These are phyloP conservation scores for Tetrahymena elliotti DNA, from an alignment of 73 alveolate genomes.

Conservation along the genomic window DNA sequence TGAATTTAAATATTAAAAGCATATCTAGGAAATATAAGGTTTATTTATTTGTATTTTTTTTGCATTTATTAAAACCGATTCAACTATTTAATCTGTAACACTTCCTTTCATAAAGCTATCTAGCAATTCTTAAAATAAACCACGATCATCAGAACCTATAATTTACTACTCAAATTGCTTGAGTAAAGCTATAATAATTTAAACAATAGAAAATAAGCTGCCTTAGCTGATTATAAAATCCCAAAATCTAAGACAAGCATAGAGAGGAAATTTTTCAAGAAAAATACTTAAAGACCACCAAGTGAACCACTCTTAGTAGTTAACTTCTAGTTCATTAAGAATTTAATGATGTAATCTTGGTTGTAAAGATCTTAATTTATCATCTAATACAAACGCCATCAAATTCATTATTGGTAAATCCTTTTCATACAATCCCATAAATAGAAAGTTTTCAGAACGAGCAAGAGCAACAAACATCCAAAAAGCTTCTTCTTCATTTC, in stretches of 20 bases:
- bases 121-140: neutral
- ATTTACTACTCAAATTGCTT: neutral
- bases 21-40: neutral
- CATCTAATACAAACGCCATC: neutral
- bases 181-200: neutral
- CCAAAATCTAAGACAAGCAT: neutral
- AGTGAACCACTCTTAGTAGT: neutral
- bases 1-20: neutral
- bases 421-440: neutral
- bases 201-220: neutral
- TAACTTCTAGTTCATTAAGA: neutral
- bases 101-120: neutral
- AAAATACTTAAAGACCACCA: neutral
- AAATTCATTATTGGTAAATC: neutral
- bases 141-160: neutral
- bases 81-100: neutral
- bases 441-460: neutral
- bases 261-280: neutral
- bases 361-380: neutral
- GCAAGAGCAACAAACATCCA: conserved; percentile 40
- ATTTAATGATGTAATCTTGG: neutral
- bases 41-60: neutral
- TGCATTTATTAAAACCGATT: neutral
- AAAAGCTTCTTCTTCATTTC: conserved; percentile 49
- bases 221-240: neutral